Percentiles rank a stretch among this genome's conserved stretches.
Evolutionary conservation across 2,329 filamentous ascomycete species (phyloP).

Genomic region (Talaromyces sp.): DNA sequence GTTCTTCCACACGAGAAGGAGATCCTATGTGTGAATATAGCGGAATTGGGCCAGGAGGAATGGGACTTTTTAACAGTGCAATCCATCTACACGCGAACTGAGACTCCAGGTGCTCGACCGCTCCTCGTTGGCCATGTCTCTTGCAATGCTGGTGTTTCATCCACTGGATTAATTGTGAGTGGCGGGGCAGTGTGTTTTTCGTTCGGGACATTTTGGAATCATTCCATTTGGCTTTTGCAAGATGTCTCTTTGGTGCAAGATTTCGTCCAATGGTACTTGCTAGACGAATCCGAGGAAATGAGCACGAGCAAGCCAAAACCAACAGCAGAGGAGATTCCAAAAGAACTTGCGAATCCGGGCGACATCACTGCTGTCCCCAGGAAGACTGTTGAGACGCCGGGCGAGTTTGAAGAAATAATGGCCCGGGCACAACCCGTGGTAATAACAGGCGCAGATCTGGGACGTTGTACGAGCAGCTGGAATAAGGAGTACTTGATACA

Average conservation of each 20-base stretch:
- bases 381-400: slow-evolving; percentile 44
- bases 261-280: slow-evolving; percentile 28
- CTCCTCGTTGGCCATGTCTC: slow-evolving; percentile 66
- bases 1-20: slow-evolving; percentile 45
- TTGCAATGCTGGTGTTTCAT: slow-evolving; percentile 39
- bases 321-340: slow-evolving; percentile 1
- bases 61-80: slow-evolving; percentile 2
- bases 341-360: slow-evolving; percentile 12
- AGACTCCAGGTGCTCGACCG: slow-evolving; percentile 47
- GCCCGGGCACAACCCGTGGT: slow-evolving; percentile 56
- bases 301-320: slow-evolving; percentile 9
- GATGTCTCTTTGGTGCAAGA: slow-evolving; percentile 15
- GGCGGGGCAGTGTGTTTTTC: slow-evolving; percentile 87
- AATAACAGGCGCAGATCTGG: slow-evolving; percentile 60
- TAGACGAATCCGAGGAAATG: slow-evolving; percentile 16
- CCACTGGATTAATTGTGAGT: slow-evolving; percentile 58
- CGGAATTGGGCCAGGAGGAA: slow-evolving; percentile 3
- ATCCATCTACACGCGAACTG: slow-evolving; percentile 6
- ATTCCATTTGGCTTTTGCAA: slow-evolving; percentile 49
- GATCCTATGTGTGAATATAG: slow-evolving; percentile 39
- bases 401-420: slow-evolving; percentile 58
- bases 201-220: slow-evolving; percentile 82
- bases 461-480: slow-evolving; percentile 63
- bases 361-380: slow-evolving; percentile 42
- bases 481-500: slow-evolving; percentile 60